Percentiles rank a stretch among this genome's conserved stretches.
phyloP scores from a whole-genome alignment of 2,329 filamentous ascomycete genomes.

The Aspergillus pseudotamarii region DNA sequence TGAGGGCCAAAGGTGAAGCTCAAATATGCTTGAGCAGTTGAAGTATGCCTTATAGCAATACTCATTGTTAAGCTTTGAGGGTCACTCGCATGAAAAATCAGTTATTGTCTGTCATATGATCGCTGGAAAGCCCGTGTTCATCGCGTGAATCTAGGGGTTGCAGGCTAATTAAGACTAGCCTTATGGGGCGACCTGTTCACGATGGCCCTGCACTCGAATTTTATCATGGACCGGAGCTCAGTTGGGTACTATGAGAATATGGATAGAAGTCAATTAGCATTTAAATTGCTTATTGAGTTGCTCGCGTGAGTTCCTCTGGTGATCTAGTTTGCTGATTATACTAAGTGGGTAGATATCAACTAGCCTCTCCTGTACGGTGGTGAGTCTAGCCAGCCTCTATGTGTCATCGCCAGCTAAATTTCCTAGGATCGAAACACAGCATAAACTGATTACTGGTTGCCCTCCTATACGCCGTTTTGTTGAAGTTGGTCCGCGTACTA shows the following conservation, averaged over 20 bases:
- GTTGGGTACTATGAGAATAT: not conserved
- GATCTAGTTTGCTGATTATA: not conserved
- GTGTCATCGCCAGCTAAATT: not conserved
- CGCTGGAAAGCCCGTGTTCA: not conserved
- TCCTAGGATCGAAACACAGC: slow-evolving; percentile 44
- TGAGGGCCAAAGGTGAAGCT: not conserved
- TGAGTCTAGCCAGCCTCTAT: slow-evolving; percentile 6
- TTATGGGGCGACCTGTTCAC: not conserved
- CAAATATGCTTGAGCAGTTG: too few relatives aligned
- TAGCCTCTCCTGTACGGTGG: slow-evolving; percentile 31
- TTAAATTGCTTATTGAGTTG: slow-evolving; percentile 31
- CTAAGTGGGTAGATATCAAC: slow-evolving; percentile 27
- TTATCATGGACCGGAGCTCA: not conserved
- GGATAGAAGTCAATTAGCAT: slow-evolving; percentile 18
- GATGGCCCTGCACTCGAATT: not conserved
- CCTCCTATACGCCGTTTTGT: slow-evolving; percentile 35
- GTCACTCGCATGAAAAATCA: not conserved
- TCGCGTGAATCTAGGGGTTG: not conserved
- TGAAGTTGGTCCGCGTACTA: slow-evolving; percentile 44
- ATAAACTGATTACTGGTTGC: slow-evolving; percentile 31
- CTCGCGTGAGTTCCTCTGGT: slow-evolving; percentile 27
- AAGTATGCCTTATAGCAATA: too few relatives aligned
- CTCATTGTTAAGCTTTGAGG: not conserved
- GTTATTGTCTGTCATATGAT: not conserved
- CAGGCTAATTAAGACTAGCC: not conserved